Evolutionary conservation across 176 grass and related monocot genomes (phyloP).

Genomic region (Lolium perenne): DNA sequence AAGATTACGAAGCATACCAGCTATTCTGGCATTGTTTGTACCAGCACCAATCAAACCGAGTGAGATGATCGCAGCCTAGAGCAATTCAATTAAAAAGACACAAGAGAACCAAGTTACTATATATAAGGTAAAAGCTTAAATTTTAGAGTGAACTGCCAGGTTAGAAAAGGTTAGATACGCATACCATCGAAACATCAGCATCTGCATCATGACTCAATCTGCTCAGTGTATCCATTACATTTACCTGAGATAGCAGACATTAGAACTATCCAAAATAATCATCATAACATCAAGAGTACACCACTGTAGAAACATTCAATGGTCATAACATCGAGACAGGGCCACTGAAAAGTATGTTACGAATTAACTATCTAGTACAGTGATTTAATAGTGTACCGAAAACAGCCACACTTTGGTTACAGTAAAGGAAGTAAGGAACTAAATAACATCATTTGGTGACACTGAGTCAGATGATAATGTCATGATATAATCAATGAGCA

Average conservation of each 20-base stretch:
- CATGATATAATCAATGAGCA: neutral
- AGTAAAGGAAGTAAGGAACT: neutral
- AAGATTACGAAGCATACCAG: constrained; percentile 95
- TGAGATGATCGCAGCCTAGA: constrained; percentile 85
- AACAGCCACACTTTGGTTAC: neutral
- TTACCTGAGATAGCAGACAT: constrained; percentile 64
- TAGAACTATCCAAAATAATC: neutral
- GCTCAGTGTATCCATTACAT: constrained; percentile 98
- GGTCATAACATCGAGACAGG: neutral
- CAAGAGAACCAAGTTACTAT: neutral
- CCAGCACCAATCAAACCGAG: constrained; percentile 96
- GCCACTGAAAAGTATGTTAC: neutral
- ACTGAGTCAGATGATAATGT: neutral
- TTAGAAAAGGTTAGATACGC: constrained; percentile 8
- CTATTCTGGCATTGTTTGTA: constrained; percentile 98
- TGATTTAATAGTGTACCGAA: neutral
- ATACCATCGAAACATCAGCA: constrained; percentile 93
- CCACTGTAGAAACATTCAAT: neutral
- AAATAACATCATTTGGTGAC: neutral
- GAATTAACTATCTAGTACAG: constrained; percentile 18
- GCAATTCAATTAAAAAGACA: constrained; percentile 34
- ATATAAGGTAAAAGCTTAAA: neutral
- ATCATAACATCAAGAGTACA: constrained; percentile 2
- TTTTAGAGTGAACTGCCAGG: constrained; percentile 3
- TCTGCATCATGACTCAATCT: constrained; percentile 98